Evolutionary conservation across 305 asterid genomes (phyloP).

Genomic region (Salvia sclarea): DNA sequence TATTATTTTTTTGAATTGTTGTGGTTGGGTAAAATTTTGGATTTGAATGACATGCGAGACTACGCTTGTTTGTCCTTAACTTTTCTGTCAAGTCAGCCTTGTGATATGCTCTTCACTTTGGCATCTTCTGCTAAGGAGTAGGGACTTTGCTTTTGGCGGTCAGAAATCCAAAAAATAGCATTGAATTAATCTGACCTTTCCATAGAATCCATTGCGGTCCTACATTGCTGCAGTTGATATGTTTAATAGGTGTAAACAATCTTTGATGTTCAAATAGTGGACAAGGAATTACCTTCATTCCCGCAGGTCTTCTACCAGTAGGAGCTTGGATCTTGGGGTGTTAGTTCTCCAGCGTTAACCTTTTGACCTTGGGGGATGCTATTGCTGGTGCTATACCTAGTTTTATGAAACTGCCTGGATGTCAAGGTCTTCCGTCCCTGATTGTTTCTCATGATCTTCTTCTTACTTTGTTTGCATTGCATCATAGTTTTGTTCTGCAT

Average conservation of each 20-base stretch:
- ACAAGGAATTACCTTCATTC: background rate
- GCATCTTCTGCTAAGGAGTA: background rate
- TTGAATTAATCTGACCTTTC: background rate
- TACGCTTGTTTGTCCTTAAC: background rate
- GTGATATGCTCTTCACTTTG: background rate
- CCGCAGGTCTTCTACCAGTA: background rate
- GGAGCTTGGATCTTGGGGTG: background rate
- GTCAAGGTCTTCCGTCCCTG: background rate
- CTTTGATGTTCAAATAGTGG: slow-evolving; percentile 14
- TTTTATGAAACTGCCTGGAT: slow-evolving; percentile 1
- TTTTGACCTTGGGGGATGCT: background rate
- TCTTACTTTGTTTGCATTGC: background rate
- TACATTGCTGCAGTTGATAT: slow-evolving; percentile 5
- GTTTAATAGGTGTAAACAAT: slow-evolving; percentile 1
- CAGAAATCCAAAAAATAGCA: background rate
- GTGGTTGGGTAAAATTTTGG: background rate
- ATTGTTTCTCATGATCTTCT: background rate
- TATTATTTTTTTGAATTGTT: slow-evolving; percentile 15
- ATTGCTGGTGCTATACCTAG: slow-evolving; percentile 14
- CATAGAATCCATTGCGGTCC: slow-evolving; percentile 4
- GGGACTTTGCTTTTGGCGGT: background rate
- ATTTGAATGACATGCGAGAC: background rate
- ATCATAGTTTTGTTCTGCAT: background rate
- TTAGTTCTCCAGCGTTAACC: background rate
- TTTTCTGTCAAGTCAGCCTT: background rate